phyloP scores from a whole-genome alignment of 1,284 basidiomycete species.

The Omphalotus olearius region DNA sequence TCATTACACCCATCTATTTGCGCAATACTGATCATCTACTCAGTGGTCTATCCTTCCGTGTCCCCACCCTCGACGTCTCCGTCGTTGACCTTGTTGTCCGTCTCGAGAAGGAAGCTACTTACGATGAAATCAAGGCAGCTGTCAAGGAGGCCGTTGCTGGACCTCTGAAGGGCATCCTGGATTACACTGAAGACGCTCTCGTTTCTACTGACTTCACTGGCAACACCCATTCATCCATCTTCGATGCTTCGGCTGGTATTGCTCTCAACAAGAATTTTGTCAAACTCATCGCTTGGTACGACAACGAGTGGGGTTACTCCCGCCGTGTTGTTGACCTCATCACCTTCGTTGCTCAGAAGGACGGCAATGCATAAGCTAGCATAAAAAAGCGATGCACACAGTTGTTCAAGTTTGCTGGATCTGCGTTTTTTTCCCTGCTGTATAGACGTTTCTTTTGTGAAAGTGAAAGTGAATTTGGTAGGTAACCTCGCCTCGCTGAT shows the following conservation, averaged over 20 bases:
- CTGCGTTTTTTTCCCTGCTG: too few species aligned
- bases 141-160: constrained; percentile 83
- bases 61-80: constrained; percentile 95
- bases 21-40: not conserved
- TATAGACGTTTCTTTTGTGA: too few species aligned
- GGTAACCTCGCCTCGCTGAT: too few species aligned
- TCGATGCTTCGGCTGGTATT: constrained; percentile 93
- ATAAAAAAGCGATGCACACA: too few species aligned
- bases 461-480: too few species aligned
- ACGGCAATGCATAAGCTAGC: constrained; percentile 27
- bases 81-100: constrained; percentile 98
- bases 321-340: constrained; percentile 92
- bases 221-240: constrained; percentile 76
- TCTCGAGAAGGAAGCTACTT: constrained; percentile 81
- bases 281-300: constrained; percentile 96
- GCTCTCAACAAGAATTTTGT: constrained; percentile 91
- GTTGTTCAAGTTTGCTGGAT: too few species aligned
- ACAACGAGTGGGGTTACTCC: constrained; percentile 98
- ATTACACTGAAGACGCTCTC: constrained; percentile 92
- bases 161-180: constrained; percentile 79
- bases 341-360: constrained; percentile 77
- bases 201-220: constrained; percentile 96
- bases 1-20: constrained; percentile 1
- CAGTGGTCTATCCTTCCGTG: constrained; percentile 95
- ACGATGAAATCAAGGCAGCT: constrained; percentile 90